These are phyloP conservation scores for Aquilaria malaccensis DNA, from an alignment of 345 rosid species.

Conservation along the genomic window DNA sequence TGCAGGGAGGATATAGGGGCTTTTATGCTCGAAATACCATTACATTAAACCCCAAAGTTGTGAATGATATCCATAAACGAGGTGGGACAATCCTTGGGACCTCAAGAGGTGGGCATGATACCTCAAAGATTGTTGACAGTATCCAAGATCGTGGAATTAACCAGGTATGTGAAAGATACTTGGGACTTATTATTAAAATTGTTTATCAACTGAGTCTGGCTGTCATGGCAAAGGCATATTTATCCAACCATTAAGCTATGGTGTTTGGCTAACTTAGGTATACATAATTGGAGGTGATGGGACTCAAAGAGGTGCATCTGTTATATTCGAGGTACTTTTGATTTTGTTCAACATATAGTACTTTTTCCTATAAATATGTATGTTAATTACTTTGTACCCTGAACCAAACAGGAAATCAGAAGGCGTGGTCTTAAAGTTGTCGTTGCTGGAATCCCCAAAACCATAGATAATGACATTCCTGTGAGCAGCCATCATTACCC, in stretches of 20 bases:
- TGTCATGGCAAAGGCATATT: background rate
- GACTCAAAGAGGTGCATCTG: constrained; percentile 85
- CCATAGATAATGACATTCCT: constrained; percentile 88
- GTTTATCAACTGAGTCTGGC: background rate
- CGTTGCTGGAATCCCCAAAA: constrained; percentile 82
- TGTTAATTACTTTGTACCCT: too few species aligned
- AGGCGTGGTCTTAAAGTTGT: constrained; percentile 81
- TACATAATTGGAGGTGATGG: constrained; percentile 92
- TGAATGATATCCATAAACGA: constrained; percentile 88
- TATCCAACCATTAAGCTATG: background rate
- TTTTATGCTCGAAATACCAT: constrained; percentile 80
- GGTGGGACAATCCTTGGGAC: constrained; percentile 90
- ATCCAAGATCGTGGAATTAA: constrained; percentile 95
- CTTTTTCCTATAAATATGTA: too few species aligned
- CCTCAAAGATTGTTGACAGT: constrained; percentile 83
- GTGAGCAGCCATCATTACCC: constrained; percentile 17
- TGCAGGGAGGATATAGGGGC: constrained; percentile 89
- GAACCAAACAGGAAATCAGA: constrained; percentile 49
- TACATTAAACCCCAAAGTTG: constrained; percentile 52
- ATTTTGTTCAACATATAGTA: background rate
- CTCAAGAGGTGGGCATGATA: constrained; percentile 86
- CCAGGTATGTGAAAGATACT: constrained; percentile 36
- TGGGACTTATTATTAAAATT: background rate
- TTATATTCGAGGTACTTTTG: constrained; percentile 58
- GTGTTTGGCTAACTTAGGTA: constrained; percentile 34